phyloP scores from a whole-genome alignment of 495 filamentous ascomycete species.

The Penicillium steckii region DNA sequence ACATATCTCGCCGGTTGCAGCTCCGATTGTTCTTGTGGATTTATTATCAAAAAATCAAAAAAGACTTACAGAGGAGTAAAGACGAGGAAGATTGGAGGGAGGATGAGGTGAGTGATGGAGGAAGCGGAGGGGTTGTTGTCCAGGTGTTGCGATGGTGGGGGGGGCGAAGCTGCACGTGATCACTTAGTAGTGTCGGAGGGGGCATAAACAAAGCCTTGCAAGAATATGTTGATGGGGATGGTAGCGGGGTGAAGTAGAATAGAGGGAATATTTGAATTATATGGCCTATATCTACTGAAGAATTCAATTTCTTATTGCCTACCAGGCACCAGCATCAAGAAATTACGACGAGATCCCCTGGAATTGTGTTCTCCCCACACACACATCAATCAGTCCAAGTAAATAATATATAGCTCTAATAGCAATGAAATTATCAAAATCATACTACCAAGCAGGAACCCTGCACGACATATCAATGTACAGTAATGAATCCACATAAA shows the following conservation, averaged over 20 bases:
- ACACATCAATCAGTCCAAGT: no score
- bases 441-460: no score
- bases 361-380: no score
- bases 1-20: not conserved
- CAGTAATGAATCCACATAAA: not conserved
- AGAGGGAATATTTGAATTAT: no score
- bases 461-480: not conserved
- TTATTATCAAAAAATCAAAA: not conserved
- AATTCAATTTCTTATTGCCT: conserved; percentile 2
- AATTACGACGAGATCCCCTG: no score
- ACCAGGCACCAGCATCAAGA: conserved; percentile 1
- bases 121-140: conserved; percentile 41
- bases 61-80: conserved; percentile 16
- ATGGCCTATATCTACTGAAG: no score
- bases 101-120: conserved; percentile 30
- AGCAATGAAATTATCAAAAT: no score
- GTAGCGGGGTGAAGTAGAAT: not conserved
- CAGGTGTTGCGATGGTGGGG: conserved; percentile 36
- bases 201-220: conserved; percentile 24
- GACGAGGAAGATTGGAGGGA: conserved; percentile 19
- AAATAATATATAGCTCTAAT: no score
- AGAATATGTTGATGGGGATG: no score
- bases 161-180: conserved; percentile 36
- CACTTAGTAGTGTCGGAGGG: conserved; percentile 8
- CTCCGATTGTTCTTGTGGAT: not conserved